These are phyloP conservation scores for Trichophyton rubrum DNA, from an alignment of 2,329 filamentous ascomycete genomes.

Conservation along the genomic window DNA sequence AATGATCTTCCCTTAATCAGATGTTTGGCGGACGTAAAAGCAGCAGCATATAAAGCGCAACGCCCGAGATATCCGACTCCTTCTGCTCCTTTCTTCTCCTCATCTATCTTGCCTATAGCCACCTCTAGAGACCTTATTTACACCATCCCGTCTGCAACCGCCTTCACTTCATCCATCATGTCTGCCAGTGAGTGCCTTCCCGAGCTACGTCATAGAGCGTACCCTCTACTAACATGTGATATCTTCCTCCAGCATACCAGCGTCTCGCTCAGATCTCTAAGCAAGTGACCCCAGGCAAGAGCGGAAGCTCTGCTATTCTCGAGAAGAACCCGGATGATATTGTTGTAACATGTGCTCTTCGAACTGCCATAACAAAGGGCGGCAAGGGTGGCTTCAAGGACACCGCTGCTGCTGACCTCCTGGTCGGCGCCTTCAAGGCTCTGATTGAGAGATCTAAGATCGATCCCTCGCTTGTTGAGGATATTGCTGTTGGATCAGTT, in stretches of 20 bases:
- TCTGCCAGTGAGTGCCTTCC: constrained; percentile 27
- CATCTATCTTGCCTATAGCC: background rate
- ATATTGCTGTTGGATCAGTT: constrained; percentile 83
- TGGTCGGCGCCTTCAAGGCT: constrained; percentile 69
- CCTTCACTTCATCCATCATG: constrained; percentile 25
- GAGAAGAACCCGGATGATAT: constrained; percentile 52
- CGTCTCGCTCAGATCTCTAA: constrained; percentile 48
- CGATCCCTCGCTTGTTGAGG: constrained; percentile 77
- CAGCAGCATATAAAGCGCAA: background rate
- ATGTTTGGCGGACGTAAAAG: background rate
- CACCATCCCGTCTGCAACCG: constrained; percentile 5
- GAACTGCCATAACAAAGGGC: constrained; percentile 83
- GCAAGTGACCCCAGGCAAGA: constrained; percentile 37
- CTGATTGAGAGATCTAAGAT: constrained; percentile 77
- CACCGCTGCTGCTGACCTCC: constrained; percentile 72
- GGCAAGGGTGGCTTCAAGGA: constrained; percentile 95
- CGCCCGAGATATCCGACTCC: background rate
- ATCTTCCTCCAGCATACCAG: constrained; percentile 37
- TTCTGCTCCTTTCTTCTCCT: background rate
- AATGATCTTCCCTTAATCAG: constrained; percentile 1
- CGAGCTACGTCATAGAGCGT: constrained; percentile 7
- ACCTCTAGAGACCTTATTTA: constrained; percentile 5
- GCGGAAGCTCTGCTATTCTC: constrained; percentile 25
- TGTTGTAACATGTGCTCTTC: constrained; percentile 83
- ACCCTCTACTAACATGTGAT: constrained; percentile 15